Evolutionary conservation across 192 early-diverging fungal genomes (phyloP), one percentile per base, ranked within the genome.

Genomic region (Umbelopsis ramanniana): DNA sequence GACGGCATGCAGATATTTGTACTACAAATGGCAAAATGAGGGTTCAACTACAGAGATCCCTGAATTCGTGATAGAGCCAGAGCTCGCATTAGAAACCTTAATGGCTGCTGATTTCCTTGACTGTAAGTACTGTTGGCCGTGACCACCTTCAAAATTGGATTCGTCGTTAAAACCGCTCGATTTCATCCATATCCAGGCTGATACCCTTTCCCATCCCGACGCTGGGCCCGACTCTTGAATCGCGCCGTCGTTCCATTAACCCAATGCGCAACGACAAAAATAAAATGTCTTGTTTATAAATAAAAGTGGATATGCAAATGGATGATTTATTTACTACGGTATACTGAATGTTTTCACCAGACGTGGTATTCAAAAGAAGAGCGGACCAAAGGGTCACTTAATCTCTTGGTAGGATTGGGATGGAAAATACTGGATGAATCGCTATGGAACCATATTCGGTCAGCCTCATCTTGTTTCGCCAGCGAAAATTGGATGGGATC

Each of bases 61-160:
- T 47, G 93, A 95, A 73, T 98, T 98, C 77, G 78, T 81, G 21
- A 94, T 99, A 70, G 93, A 97, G 14, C 88, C 94, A 21, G 92
- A 97, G 74, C 85, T 95, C 19, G 93, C 93, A 0, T 78, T 97
- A 66, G 97, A 99, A 74, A 85, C 96, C 19, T 74, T 99, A 46
- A 96, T 96, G 94, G 95, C 94, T 21, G 93, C 96, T 0, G 96
- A 99, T 78, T 99, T 96, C 74, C 77, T 99, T 63, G 97, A 98
- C 74, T 95, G 94, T 82, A 93, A 81, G 79, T 55, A 70, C 40
- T 43, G 1, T 43, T 43, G 6, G 6, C 6, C 8, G 8, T 40
- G 38, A 6, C 38, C 40, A 43, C 40, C 11, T 11, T 43, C 40
- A 43, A 12, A 29, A 7, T 43, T 43, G 40, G 0, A 43, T 43